phyloP scores from a whole-genome alignment of 768 basidiomycete genomes.

The Tylopilus felleus region DNA sequence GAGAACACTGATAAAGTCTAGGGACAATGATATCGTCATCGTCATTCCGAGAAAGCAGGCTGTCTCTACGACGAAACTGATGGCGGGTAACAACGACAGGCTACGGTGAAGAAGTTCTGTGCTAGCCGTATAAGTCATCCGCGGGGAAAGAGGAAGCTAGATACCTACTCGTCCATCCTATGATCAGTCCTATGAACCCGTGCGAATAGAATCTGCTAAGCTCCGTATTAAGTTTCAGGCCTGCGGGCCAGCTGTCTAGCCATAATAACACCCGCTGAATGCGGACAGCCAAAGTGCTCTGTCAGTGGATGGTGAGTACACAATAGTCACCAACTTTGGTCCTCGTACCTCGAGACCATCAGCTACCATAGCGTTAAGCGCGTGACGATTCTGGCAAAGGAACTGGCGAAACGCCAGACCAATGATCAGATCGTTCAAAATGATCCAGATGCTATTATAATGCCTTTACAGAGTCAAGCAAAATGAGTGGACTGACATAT shows the following conservation, averaged over 20 bases:
- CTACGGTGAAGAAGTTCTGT: slow-evolving; percentile 22
- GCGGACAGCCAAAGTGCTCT: slow-evolving; percentile 29
- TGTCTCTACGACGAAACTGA: slow-evolving; percentile 35
- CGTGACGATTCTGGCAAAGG: slow-evolving; percentile 59
- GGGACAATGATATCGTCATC: slow-evolving; percentile 58
- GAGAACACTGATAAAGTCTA: slow-evolving; percentile 63
- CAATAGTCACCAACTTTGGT: neutral
- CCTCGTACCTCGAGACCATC: slow-evolving; percentile 40
- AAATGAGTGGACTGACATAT: neutral
- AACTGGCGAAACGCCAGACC: slow-evolving; percentile 72
- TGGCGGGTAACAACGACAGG: slow-evolving; percentile 19
- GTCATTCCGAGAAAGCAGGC: slow-evolving; percentile 51
- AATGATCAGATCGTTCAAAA: slow-evolving; percentile 86
- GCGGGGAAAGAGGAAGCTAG: neutral
- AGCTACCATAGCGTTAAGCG: slow-evolving; percentile 41
- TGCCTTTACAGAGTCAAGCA: slow-evolving; percentile 47
- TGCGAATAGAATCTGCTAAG: slow-evolving; percentile 84
- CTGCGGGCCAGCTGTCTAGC: slow-evolving; percentile 95
- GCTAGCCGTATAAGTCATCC: slow-evolving; percentile 2
- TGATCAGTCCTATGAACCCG: slow-evolving; percentile 61
- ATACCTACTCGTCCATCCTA: slow-evolving; percentile 68
- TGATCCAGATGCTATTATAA: slow-evolving; percentile 89
- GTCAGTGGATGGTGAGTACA: neutral
- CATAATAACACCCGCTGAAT: slow-evolving; percentile 61
- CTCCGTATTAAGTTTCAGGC: slow-evolving; percentile 93